Percentiles rank a stretch among this genome's conserved stretches.
Evolutionary conservation across 2,329 filamentous ascomycete species (phyloP).

Genomic region (Truncatella angustata): DNA sequence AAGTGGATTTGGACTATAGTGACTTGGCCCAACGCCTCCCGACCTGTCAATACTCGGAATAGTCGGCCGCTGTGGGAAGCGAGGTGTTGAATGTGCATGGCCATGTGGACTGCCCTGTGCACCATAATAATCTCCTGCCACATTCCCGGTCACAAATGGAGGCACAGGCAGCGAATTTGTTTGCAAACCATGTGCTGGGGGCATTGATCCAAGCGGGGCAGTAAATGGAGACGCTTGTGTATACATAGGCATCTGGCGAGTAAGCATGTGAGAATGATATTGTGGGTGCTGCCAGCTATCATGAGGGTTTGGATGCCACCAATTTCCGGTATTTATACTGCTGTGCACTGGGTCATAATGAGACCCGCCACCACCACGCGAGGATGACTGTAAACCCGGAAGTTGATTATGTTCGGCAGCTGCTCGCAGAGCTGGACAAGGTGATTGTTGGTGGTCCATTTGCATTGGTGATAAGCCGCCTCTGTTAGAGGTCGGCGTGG

Average conservation of each 20-base stretch:
- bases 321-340: conserved; percentile 1
- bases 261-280: background rate
- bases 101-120: background rate
- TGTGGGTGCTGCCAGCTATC: conserved; percentile 9
- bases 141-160: background rate
- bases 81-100: conserved; percentile 7
- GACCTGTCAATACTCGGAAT: conserved; percentile 19
- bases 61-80: conserved; percentile 12
- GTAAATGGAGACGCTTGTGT: conserved; percentile 4
- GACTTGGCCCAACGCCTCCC: conserved; percentile 20
- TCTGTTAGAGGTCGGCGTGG: conserved; percentile 18
- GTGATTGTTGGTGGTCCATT: conserved; percentile 19
- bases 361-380: conserved; percentile 14
- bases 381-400: conserved; percentile 14
- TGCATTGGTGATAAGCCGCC: conserved; percentile 11
- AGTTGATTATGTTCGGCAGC: conserved; percentile 22
- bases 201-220: background rate
- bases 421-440: conserved; percentile 27
- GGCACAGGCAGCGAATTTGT: background rate
- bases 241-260: background rate
- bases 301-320: conserved; percentile 9
- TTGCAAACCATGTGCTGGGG: background rate
- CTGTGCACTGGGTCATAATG: conserved; percentile 24
- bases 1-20: conserved; percentile 18
- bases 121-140: background rate